Conservation (phyloP, 768 basidiomycete genomes). For the Agrocybe praecox region DNA sequence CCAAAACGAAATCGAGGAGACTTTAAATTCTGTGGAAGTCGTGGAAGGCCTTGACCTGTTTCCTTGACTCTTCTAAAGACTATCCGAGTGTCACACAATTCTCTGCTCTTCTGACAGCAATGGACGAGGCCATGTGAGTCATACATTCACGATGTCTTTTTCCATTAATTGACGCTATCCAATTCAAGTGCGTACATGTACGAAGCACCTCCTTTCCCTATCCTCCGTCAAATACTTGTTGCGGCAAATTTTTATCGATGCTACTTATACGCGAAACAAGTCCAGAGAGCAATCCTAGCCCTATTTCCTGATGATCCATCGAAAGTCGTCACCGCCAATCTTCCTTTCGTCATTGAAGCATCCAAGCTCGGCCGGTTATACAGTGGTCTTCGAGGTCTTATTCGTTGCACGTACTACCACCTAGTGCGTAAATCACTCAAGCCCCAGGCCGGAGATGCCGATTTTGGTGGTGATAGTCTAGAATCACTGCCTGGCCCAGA, state of each 20-base stretch:
- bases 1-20: constrained; percentile 1
- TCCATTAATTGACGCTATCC: background rate
- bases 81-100: background rate
- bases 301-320: background rate
- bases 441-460: too few species aligned
- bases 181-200: constrained; percentile 1
- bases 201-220: background rate
- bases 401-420: too few species aligned
- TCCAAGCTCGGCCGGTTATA: too few species aligned
- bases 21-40: background rate
- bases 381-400: too few species aligned
- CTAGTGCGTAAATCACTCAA: too few species aligned
- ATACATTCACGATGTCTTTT: background rate
- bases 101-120: constrained; percentile 3
- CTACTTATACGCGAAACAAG: background rate
- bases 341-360: too few species aligned
- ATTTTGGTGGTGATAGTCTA: background rate
- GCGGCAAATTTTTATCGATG: background rate
- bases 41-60: constrained; percentile 9
- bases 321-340: too few species aligned
- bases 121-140: background rate
- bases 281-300: background rate
- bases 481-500: background rate
- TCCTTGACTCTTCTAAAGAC: constrained; percentile 1
- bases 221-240: background rate